Evolutionary conservation across 306 rosid species (phyloP).

Genomic region (Fagus crenata): DNA sequence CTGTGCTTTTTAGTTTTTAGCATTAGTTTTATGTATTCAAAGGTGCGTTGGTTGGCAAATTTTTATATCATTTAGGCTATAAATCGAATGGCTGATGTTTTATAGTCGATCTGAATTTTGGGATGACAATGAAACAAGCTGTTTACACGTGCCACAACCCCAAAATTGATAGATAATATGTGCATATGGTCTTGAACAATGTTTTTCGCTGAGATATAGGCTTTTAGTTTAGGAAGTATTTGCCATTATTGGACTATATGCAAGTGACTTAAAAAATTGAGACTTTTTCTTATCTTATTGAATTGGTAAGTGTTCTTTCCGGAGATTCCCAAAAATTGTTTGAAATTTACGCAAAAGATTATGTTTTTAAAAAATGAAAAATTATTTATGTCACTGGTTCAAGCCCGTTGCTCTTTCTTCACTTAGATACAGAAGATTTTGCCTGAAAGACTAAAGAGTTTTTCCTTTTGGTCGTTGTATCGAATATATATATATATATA

Average conservation of each 20-base stretch:
- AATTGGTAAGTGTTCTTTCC: neutral
- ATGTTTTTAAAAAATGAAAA: neutral
- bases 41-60: neutral
- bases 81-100: neutral
- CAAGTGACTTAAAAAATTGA: neutral
- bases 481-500: no score
- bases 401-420: neutral
- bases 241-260: neutral
- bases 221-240: neutral
- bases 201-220: neutral
- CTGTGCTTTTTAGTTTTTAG: neutral
- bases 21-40: neutral
- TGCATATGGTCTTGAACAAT: neutral
- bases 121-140: slow-evolving; percentile 15
- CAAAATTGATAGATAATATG: neutral
- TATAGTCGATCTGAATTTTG: slow-evolving; percentile 7
- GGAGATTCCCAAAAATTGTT: neutral
- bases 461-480: neutral
- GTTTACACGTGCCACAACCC: neutral
- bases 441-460: neutral
- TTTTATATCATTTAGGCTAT: neutral
- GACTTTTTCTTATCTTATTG: no score
- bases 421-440: neutral
- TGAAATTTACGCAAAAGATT: neutral
- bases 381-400: neutral